Percentiles rank a stretch among this genome's conserved stretches.
These are phyloP conservation scores for Spathaspora girioi DNA, from an alignment of 805 yeast genomes.

Conservation along the genomic window DNA sequence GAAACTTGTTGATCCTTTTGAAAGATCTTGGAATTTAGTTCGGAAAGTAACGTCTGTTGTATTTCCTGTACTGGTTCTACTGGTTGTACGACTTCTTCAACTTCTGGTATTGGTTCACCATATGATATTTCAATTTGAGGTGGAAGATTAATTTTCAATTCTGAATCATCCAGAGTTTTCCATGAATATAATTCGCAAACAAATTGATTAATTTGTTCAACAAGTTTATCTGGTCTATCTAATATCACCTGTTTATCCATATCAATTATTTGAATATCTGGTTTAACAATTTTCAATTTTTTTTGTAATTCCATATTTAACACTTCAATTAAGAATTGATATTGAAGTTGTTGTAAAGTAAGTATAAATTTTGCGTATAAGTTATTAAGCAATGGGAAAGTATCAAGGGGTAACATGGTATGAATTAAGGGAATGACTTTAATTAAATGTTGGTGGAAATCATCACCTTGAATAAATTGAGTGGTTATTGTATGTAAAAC, in stretches of 20 bases:
- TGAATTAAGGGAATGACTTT: background rate
- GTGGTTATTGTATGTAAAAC: background rate
- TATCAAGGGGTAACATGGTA: background rate
- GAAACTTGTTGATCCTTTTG: slow-evolving; percentile 29
- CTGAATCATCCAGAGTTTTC: too few relatives aligned
- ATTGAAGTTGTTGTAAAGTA: background rate
- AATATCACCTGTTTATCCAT: background rate
- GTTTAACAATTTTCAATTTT: background rate
- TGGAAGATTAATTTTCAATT: background rate
- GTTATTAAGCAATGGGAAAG: background rate
- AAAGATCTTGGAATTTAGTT: background rate
- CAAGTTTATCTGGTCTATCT: background rate
- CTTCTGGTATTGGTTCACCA: background rate
- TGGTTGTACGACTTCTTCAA: too few relatives aligned
- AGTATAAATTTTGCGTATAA: background rate
- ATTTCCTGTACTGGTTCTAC: background rate
- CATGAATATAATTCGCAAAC: background rate
- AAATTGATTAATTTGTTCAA: background rate
- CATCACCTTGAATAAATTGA: background rate
- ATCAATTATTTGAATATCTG: background rate
- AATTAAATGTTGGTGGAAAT: background rate
- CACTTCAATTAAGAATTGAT: background rate
- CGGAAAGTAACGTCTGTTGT: background rate
- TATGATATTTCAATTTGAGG: background rate
- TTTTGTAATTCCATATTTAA: background rate